These are phyloP conservation scores for Hemerocallis citrina DNA, from an alignment of 106 monocot species.

Conservation along the genomic window DNA sequence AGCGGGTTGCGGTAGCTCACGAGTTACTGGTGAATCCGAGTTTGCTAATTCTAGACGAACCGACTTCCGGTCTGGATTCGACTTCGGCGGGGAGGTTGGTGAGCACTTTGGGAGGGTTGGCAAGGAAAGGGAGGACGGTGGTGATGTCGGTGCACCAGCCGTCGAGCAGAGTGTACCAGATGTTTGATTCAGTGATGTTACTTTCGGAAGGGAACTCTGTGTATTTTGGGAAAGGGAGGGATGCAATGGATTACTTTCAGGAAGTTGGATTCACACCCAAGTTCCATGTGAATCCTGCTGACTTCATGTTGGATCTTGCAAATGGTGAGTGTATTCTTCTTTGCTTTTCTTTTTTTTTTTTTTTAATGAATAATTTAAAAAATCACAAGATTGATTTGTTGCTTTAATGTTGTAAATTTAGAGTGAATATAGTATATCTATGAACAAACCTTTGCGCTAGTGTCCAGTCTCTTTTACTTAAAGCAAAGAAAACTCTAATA, in stretches of 20 bases:
- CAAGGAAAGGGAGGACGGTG: conserved; percentile 57
- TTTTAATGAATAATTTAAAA: neutral
- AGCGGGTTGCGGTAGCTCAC: conserved; percentile 81
- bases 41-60: conserved; percentile 74
- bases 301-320: conserved; percentile 97
- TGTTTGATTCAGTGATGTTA: conserved; percentile 73
- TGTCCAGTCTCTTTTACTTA: too few species aligned
- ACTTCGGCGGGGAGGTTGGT: conserved; percentile 71
- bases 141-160: conserved; percentile 85
- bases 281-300: conserved; percentile 80
- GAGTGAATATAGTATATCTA: too few species aligned
- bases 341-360: neutral
- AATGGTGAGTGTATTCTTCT: conserved; percentile 44
- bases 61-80: conserved; percentile 49
- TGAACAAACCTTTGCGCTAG: too few species aligned
- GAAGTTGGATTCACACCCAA: conserved; percentile 52
- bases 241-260: conserved; percentile 79
- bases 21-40: conserved; percentile 85
- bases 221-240: conserved; percentile 54
- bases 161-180: conserved; percentile 62
- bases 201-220: conserved; percentile 65
- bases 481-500: too few species aligned
- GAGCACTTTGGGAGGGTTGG: conserved; percentile 32
- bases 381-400: too few species aligned
- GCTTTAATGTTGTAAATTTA: too few species aligned